Evolutionary conservation across 306 rosid genomes (phyloP).

Genomic region (Purshia tridentata): DNA sequence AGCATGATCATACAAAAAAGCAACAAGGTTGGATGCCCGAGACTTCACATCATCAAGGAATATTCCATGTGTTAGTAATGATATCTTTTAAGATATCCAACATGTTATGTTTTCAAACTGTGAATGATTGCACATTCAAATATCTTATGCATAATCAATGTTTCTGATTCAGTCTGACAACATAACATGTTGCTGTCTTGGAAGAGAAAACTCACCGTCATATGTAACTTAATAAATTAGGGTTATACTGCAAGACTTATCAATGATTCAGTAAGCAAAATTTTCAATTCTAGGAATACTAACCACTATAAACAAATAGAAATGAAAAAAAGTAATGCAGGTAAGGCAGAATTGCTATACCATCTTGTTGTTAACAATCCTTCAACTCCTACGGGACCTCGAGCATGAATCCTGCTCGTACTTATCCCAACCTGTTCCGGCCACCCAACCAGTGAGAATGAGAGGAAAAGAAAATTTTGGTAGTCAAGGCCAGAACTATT

Average conservation of each 20-base stretch:
- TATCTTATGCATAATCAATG: not conserved
- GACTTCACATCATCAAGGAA: not conserved
- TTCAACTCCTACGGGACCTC: slow-evolving; percentile 99
- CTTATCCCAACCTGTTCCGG: slow-evolving; percentile 72
- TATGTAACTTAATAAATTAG: too few relatives aligned
- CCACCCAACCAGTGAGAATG: slow-evolving; percentile 18
- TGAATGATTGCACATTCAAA: not conserved
- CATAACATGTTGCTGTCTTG: not conserved
- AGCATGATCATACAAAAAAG: not conserved
- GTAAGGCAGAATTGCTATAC: slow-evolving; percentile 39
- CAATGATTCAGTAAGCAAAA: too few relatives aligned
- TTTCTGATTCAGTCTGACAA: not conserved
- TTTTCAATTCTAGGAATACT: too few relatives aligned
- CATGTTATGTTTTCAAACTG: not conserved
- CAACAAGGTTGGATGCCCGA: not conserved
- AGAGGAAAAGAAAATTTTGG: slow-evolving; percentile 9
- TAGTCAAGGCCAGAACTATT: not conserved
- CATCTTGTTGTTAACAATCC: slow-evolving; percentile 83
- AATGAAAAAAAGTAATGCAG: not conserved
- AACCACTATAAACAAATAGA: not conserved
- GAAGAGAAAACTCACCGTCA: not conserved
- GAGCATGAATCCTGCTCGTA: slow-evolving; percentile 73
- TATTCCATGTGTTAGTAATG: not conserved
- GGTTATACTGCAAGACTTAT: too few relatives aligned
- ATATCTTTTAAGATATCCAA: not conserved